Evolutionary conservation across 2,329 filamentous ascomycete genomes (phyloP).

Genomic region (Elsinoe ampelina): DNA sequence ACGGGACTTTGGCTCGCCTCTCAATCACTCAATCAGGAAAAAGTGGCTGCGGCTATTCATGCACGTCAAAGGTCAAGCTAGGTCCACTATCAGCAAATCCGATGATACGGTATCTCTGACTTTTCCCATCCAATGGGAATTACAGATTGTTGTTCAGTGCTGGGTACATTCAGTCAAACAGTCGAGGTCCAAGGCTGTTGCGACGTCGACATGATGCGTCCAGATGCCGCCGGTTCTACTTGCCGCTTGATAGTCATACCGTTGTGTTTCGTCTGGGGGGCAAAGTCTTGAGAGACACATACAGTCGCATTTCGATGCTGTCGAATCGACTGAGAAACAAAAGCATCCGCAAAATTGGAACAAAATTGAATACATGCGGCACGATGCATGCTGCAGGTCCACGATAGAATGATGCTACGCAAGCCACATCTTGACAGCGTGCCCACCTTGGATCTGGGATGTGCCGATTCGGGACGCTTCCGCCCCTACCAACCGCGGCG

Average conservation of each 20-base stretch:
- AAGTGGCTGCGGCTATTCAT: slow-evolving; percentile 10
- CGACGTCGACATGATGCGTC: neutral
- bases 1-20: neutral
- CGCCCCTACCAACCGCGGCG: neutral
- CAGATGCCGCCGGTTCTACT: neutral
- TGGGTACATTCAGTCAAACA: too few species aligned
- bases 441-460: neutral
- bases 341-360: neutral
- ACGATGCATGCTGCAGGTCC: neutral
- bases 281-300: neutral
- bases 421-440: slow-evolving; percentile 1
- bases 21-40: neutral
- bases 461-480: neutral
- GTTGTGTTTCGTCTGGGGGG: neutral
- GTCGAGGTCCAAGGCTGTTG: neutral
- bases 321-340: neutral
- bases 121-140: neutral
- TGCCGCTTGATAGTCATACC: neutral
- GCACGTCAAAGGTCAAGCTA: slow-evolving; percentile 12
- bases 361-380: neutral
- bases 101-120: neutral
- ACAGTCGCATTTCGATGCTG: neutral
- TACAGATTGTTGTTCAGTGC: neutral
- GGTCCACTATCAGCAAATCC: neutral
- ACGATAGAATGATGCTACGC: neutral